A percentile compares a stretch with the other conserved stretches of the same genome.
Evolutionary conservation across 2,329 filamentous ascomycete species (phyloP).

Genomic region (Podosphaera aphanis): DNA sequence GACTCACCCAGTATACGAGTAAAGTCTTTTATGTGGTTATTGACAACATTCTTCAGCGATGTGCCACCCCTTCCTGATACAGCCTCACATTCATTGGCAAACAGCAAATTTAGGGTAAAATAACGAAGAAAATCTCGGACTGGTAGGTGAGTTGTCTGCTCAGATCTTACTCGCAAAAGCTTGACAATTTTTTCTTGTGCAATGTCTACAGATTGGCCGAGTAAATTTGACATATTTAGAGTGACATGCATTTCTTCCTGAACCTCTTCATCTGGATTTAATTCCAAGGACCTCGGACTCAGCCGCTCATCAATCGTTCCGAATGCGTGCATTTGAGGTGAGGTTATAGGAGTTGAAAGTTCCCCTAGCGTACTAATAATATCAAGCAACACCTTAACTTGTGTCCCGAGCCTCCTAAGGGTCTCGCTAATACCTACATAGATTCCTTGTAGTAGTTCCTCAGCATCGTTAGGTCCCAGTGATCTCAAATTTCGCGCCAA

Average conservation of each 20-base stretch:
- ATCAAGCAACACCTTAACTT: slow-evolving; percentile 86
- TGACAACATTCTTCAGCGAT: slow-evolving; percentile 54
- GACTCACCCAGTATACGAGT: slow-evolving; percentile 46
- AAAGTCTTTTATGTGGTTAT: slow-evolving; percentile 61
- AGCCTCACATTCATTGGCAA: slow-evolving; percentile 69
- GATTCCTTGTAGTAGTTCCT: slow-evolving; percentile 57
- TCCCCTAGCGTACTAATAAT: slow-evolving; percentile 45
- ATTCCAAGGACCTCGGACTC: slow-evolving; percentile 4
- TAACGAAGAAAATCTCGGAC: slow-evolving; percentile 54
- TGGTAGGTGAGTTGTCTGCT: slow-evolving; percentile 45
- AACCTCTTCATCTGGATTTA: slow-evolving; percentile 16
- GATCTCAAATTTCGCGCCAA: slow-evolving; percentile 71
- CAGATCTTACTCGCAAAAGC: slow-evolving; percentile 51
- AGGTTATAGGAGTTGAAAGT: slow-evolving; percentile 7
- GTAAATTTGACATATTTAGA: slow-evolving; percentile 52
- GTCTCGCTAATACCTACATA: slow-evolving; percentile 80
- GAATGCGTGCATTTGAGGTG: slow-evolving; percentile 13
- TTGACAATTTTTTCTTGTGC: slow-evolving; percentile 57
- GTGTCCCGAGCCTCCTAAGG: slow-evolving; percentile 60
- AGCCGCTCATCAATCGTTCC: slow-evolving; percentile 11
- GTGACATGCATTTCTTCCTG: slow-evolving; percentile 58
- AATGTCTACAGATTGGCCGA: slow-evolving; percentile 60
- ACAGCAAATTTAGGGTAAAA: slow-evolving; percentile 60
- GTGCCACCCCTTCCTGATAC: slow-evolving; percentile 59
- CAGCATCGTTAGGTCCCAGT: slow-evolving; percentile 62